These are phyloP conservation scores for Curvularia verruculosa DNA, from an alignment of 2,329 filamentous ascomycete genomes.

Conservation along the genomic window DNA sequence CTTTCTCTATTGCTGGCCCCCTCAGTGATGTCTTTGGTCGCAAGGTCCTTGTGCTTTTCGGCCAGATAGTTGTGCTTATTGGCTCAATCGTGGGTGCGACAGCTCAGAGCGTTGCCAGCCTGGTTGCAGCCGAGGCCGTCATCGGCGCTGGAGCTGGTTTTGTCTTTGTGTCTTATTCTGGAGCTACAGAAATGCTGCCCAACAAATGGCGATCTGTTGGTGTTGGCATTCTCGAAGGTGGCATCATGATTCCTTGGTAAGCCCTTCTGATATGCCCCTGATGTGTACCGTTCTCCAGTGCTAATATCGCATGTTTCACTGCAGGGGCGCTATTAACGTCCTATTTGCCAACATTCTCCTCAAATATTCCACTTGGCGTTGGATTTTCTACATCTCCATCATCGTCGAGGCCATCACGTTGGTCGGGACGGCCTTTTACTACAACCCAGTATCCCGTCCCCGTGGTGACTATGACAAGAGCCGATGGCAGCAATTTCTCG, in stretches of 20 bases:
- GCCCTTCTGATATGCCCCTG: background rate
- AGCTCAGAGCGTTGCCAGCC: background rate
- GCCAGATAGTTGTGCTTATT: background rate
- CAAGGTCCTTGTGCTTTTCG: background rate
- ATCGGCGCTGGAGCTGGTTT: background rate
- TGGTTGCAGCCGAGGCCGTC: background rate
- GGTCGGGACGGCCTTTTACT: background rate
- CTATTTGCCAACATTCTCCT: background rate
- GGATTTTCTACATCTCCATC: conserved; percentile 1
- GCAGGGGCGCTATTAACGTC: background rate
- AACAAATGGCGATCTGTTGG: background rate
- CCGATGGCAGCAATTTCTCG: background rate
- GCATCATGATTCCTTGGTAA: background rate
- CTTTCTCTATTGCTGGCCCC: background rate
- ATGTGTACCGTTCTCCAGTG: background rate
- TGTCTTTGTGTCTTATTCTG: background rate
- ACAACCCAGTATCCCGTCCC: background rate
- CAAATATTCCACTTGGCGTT: background rate
- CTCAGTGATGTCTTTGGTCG: background rate
- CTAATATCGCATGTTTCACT: background rate
- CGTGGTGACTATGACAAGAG: background rate
- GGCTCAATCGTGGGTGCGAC: background rate
- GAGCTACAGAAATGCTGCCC: background rate
- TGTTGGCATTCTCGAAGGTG: background rate
- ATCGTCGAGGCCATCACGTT: background rate